A percentile compares a stretch with the other conserved stretches of the same genome.
These are phyloP conservation scores for Fusarium sp. DNA, from an alignment of 2,329 filamentous ascomycete genomes.

Conservation along the genomic window DNA sequence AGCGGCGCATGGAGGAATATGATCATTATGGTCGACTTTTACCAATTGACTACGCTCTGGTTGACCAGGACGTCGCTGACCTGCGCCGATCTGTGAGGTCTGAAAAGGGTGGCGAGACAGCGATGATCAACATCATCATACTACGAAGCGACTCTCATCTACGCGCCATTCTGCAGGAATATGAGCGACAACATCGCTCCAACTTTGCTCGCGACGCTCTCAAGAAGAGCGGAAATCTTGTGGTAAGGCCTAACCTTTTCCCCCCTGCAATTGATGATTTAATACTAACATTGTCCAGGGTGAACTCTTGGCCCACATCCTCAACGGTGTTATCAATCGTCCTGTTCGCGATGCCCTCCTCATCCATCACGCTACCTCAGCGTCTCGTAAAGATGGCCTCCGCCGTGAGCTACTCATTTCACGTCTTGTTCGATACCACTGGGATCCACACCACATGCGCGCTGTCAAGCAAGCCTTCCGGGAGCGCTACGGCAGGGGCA, in stretches of 20 bases:
- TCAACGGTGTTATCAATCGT: slow-evolving; percentile 96
- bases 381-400: slow-evolving; percentile 75
- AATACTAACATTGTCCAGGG: slow-evolving; percentile 68
- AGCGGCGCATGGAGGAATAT: slow-evolving; percentile 83
- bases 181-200: slow-evolving; percentile 76
- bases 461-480: slow-evolving; percentile 83
- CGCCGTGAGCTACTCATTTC: slow-evolving; percentile 90
- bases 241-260: slow-evolving; percentile 71
- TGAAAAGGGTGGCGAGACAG: slow-evolving; percentile 85
- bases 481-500: slow-evolving; percentile 77
- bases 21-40: slow-evolving; percentile 72
- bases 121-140: slow-evolving; percentile 88
- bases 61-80: slow-evolving; percentile 78
- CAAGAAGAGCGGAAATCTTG: slow-evolving; percentile 88
- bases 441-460: slow-evolving; percentile 86
- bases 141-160: slow-evolving; percentile 84
- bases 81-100: slow-evolving; percentile 75
- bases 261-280: background rate
- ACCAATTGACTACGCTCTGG: slow-evolving; percentile 67
- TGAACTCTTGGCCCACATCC: slow-evolving; percentile 91
- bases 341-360: slow-evolving; percentile 93
- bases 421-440: slow-evolving; percentile 88
- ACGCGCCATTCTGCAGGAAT: slow-evolving; percentile 80
- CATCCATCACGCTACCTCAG: slow-evolving; percentile 87
- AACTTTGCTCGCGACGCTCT: slow-evolving; percentile 93